Evolutionary conservation across 805 yeast species (phyloP).

Genomic region (Cyberlindnera maritima): DNA sequence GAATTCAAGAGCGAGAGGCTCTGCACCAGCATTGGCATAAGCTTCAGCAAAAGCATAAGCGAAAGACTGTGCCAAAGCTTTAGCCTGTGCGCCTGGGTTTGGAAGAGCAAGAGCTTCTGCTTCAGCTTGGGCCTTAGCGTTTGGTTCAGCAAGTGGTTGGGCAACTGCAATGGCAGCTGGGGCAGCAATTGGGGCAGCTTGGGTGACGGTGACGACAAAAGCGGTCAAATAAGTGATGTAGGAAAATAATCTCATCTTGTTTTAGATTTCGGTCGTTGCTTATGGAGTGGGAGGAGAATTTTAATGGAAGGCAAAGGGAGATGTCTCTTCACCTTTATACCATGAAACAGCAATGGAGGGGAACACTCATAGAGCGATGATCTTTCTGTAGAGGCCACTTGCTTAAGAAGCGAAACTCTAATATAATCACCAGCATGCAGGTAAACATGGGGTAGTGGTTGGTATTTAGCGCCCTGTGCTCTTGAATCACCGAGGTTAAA

Average conservation of each 20-base stretch:
- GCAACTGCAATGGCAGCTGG: neutral
- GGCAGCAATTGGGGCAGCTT: neutral
- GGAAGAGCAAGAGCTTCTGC: neutral
- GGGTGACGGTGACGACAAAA: neutral
- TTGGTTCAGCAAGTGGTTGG: neutral
- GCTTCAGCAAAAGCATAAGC: neutral
- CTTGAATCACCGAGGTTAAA: neutral
- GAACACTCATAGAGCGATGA: too few species aligned
- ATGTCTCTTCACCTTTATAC: too few species aligned
- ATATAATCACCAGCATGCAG: too few species aligned
- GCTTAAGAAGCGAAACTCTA: too few species aligned
- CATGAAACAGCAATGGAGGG: too few species aligned
- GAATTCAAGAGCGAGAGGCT: neutral
- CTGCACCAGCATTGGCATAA: constrained; percentile 1
- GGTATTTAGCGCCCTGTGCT: neutral
- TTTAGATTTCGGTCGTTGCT: neutral
- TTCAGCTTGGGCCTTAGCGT: neutral
- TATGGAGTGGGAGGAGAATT: too few species aligned
- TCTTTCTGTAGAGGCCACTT: too few species aligned
- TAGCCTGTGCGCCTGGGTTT: neutral
- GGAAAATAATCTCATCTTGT: neutral
- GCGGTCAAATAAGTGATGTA: neutral
- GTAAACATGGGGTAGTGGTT: neutral
- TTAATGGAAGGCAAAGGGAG: too few species aligned
- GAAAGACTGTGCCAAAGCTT: neutral